These are phyloP conservation scores for Oryza nivara DNA, from an alignment of 176 grass and related monocot species.

Conservation along the genomic window DNA sequence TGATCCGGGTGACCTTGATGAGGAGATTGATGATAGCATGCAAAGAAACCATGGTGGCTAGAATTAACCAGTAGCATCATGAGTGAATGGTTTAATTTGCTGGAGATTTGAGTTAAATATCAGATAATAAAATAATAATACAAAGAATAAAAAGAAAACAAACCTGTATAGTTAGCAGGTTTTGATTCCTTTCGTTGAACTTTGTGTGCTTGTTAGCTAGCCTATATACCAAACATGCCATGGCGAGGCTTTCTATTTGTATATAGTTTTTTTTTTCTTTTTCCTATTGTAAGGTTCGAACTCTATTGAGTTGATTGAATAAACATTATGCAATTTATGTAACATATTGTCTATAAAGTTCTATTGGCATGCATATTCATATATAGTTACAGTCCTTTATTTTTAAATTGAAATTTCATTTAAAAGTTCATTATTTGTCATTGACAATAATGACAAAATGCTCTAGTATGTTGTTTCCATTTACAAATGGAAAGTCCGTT, in stretches of 20 bases:
- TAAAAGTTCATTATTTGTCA: neutral
- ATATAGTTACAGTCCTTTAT: neutral
- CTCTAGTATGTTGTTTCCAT: neutral
- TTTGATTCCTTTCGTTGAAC: no score
- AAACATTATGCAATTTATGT: neutral
- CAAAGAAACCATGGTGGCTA: no score
- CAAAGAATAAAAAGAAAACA: neutral
- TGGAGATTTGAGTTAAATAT: neutral
- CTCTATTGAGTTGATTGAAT: constrained; percentile 4
- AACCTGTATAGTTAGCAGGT: neutral
- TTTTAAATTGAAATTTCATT: neutral
- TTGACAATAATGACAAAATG: neutral
- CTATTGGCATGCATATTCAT: no score
- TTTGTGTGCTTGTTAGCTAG: neutral
- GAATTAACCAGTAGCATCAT: no score
- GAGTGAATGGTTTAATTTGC: neutral
- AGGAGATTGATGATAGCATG: no score
- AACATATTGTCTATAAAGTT: neutral
- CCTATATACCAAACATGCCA: neutral
- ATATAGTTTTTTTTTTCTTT: neutral
- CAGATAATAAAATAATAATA: neutral
- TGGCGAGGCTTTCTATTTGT: neutral
- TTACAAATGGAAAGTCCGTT: neutral
- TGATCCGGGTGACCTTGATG: no score
- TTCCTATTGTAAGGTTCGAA: neutral